Evolutionary conservation across 768 basidiomycete species (phyloP).

Genomic region (Tephrocybe sp.): DNA sequence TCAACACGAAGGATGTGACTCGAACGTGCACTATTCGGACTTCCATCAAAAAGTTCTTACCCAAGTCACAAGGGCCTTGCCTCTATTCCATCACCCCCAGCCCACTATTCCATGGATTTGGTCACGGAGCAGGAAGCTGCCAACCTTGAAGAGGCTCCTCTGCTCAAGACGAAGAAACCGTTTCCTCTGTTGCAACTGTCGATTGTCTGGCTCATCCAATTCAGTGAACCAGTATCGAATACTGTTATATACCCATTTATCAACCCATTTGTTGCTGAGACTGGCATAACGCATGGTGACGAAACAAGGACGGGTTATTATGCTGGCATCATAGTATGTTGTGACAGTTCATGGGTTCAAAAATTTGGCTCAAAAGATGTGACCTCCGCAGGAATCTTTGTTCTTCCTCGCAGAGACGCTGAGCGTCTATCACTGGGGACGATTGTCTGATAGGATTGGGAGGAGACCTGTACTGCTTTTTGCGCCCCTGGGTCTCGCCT

Average conservation of each 20-base stretch:
- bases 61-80: too few relatives aligned
- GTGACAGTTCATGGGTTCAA: not conserved
- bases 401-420: conserved; percentile 35
- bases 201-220: conserved; percentile 30
- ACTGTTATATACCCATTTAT: conserved; percentile 44
- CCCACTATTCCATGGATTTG: not conserved
- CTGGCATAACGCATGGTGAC: conserved; percentile 40
- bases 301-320: conserved; percentile 44
- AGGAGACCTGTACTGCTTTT: conserved; percentile 31
- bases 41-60: too few relatives aligned
- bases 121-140: not conserved
- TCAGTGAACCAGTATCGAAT: conserved; percentile 25
- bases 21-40: too few relatives aligned
- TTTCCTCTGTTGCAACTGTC: conserved; percentile 33
- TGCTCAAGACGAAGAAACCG: conserved; percentile 14
- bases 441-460: conserved; percentile 33
- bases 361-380: not conserved
- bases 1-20: too few relatives aligned
- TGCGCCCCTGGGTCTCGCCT: conserved; percentile 28
- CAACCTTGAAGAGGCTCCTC: not conserved
- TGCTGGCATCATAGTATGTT: conserved; percentile 42
- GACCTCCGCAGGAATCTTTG: conserved; percentile 30
- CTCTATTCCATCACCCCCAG: too few relatives aligned
- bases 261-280: conserved; percentile 38
- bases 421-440: conserved; percentile 30